Evolutionary conservation across 345 rosid species (phyloP), one percentile per base, ranked within the genome.

Genomic region (Eucalyptus microcorys): DNA sequence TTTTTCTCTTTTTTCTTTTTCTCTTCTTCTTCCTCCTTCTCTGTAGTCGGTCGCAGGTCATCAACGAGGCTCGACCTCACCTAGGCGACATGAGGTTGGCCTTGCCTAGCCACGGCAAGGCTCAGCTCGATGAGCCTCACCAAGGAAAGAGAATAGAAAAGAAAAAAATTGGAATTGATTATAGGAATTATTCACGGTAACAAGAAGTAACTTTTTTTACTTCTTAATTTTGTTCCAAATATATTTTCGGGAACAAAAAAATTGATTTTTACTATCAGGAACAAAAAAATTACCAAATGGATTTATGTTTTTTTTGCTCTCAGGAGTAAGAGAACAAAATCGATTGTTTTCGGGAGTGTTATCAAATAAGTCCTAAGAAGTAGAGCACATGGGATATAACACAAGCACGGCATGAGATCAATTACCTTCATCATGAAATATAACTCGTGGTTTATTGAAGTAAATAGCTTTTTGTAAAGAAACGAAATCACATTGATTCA

Each of bases 21-120:
- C 4, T 52, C 57, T 52, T 52, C 5, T 8, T 52, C 5, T 21
- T 21, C 10, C 57, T 52, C 5, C 0, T 19, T 52, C 4, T 52
- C 4, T 17, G 2, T 52, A 21, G 8, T 0, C 4, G 10, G 1
- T 50, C 0, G 4, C 0, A 52, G 0, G 24, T 24, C 8, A 19
- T 21, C 0, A 0, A 0, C 2, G 22, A 17, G 8, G 10, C 10
- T 52, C 1, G 9, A 52, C 55, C 55, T 52, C 24, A 19, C 55
- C 24, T 0, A 19, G 1, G 10, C 0, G 24, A 10, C 55, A 52
- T 0, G 8, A 52, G 55, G 4, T 52, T 0, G 0, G 10, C 55
- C 55, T 7, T 17, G 55, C 9, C 24, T 0, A 17, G 0, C 24
- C 22, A 7, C 3, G 9, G 1, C 24, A 7, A 52, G 55, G 24